Evolutionary conservation across 148 eudicot species (phyloP).

Genomic region (Fallopia convolvulus): DNA sequence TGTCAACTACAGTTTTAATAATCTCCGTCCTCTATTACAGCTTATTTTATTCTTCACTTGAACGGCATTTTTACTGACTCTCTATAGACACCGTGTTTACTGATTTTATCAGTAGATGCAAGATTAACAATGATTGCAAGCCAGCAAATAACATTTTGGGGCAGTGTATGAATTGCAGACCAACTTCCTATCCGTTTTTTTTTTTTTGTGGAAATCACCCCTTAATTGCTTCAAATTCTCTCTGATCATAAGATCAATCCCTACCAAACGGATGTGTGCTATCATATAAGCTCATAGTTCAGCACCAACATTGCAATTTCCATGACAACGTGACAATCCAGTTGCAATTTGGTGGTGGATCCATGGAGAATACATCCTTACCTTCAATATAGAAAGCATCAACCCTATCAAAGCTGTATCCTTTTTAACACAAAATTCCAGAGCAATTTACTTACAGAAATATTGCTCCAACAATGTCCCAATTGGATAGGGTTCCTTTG

Average conservation of each 20-base stretch:
- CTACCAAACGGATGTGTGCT: background rate
- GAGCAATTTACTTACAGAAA: background rate
- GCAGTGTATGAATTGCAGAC: background rate
- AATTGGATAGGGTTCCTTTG: background rate
- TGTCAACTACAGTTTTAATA: background rate
- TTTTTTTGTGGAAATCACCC: background rate
- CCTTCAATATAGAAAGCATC: background rate
- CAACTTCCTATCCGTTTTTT: background rate
- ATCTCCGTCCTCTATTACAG: background rate
- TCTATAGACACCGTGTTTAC: background rate
- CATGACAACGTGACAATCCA: background rate
- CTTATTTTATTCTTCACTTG: background rate
- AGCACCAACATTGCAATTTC: background rate
- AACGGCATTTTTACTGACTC: no score
- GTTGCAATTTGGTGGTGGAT: background rate
- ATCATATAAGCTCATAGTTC: background rate
- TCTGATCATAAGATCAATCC: background rate
- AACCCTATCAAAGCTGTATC: background rate
- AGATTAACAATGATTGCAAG: background rate
- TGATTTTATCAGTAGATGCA: background rate
- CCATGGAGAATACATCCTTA: background rate
- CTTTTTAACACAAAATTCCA: background rate
- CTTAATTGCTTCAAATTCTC: background rate
- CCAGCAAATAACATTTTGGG: background rate
- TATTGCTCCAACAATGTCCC: background rate